A percentile compares a stretch with the other conserved stretches of the same genome.
Evolutionary conservation across 2,329 filamentous ascomycete genomes (phyloP).

Genomic region (Endoconidiophora laricicola): DNA sequence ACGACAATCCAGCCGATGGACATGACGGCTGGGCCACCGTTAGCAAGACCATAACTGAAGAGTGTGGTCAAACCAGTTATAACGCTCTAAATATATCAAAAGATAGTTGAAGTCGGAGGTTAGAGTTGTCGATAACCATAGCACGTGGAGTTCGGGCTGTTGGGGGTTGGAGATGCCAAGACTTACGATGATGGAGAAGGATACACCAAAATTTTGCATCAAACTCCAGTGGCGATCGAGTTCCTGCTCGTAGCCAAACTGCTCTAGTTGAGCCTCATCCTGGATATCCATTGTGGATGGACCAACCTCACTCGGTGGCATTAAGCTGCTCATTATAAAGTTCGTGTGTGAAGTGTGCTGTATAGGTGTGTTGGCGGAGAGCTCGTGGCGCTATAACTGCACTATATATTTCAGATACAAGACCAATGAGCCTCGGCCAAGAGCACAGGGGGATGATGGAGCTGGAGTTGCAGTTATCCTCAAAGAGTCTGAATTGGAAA

Average conservation of each 20-base stretch:
- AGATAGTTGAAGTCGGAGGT: not conserved
- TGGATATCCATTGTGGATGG: constrained; percentile 16
- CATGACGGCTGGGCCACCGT: constrained; percentile 40
- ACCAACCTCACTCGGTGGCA: constrained; percentile 8
- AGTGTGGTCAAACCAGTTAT: constrained; percentile 43
- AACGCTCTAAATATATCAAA: constrained; percentile 27
- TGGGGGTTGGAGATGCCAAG: not conserved
- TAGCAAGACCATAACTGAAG: constrained; percentile 38
- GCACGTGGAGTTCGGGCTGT: not conserved
- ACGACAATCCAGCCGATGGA: constrained; percentile 36
- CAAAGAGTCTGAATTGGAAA: not conserved
- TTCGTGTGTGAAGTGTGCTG: not conserved
- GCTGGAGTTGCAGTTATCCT: not conserved
- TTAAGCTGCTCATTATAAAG: not conserved
- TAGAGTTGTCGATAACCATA: not conserved
- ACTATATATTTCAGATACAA: not conserved
- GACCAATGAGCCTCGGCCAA: not conserved
- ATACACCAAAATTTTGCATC: constrained; percentile 44
- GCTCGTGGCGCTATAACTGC: not conserved
- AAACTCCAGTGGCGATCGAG: constrained; percentile 40
- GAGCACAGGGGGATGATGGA: not conserved
- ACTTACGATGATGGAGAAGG: constrained; percentile 42
- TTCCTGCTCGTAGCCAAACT: constrained; percentile 31
- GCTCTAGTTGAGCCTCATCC: constrained; percentile 36
- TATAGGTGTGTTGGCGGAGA: too few species aligned